Conservation (phyloP, 176 grass and related monocot species). For the Elaeis guineensis region DNA sequence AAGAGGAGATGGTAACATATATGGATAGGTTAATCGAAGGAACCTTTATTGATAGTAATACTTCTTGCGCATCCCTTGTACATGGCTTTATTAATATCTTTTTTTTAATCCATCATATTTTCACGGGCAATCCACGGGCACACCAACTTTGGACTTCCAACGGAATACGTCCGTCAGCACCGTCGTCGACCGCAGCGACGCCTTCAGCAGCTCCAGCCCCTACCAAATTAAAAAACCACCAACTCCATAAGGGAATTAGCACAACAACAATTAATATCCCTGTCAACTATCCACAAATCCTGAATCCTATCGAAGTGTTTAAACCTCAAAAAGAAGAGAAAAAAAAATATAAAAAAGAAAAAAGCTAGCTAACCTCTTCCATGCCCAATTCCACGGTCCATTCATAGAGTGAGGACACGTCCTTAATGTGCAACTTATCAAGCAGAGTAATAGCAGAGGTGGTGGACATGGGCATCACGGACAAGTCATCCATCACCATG, state of each 20-base stretch:
- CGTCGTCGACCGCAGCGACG: conserved; percentile 33
- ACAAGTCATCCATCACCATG: conserved; percentile 60
- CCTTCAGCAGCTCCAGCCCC: conserved; percentile 41
- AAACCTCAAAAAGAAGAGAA: background rate
- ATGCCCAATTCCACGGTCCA: conserved; percentile 23
- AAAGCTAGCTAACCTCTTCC: conserved; percentile 23
- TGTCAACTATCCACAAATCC: too few relatives aligned
- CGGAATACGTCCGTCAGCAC: conserved; percentile 50
- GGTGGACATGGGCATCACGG: conserved; percentile 49
- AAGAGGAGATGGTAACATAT: too few relatives aligned
- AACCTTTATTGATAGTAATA: too few relatives aligned
- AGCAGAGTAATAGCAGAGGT: conserved; percentile 56
- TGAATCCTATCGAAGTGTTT: too few relatives aligned
- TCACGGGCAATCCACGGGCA: too few relatives aligned
- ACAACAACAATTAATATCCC: too few relatives aligned
- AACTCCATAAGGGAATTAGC: background rate
- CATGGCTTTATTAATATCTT: too few relatives aligned
- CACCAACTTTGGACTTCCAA: background rate
- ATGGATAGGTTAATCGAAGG: too few relatives aligned
- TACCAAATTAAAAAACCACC: conserved; percentile 2
- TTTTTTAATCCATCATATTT: too few relatives aligned
- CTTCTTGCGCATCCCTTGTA: too few relatives aligned
- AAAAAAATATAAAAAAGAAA: background rate
- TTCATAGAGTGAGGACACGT: conserved; percentile 37
- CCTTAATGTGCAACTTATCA: conserved; percentile 47